Percentiles rank a stretch among this genome's conserved stretches.
Conservation (phyloP, 2,329 filamentous ascomycete species). For the Colletotrichum aenigma region DNA sequence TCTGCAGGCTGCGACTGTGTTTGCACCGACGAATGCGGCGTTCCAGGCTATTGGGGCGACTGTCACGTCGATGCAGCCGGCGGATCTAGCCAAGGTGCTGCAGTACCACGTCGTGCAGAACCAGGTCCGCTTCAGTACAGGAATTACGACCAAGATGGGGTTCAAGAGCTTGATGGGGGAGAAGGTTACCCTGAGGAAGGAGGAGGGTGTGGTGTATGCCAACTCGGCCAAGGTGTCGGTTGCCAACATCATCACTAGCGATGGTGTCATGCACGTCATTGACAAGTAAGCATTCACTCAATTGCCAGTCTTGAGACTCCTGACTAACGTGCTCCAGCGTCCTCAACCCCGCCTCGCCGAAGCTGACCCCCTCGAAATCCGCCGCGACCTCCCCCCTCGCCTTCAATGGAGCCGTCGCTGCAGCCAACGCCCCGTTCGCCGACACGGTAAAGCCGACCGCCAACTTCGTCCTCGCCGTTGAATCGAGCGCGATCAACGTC, state of each 20-base stretch:
- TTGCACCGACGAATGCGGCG: slow-evolving; percentile 65
- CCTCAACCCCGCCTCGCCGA: slow-evolving; percentile 35
- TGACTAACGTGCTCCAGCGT: slow-evolving; percentile 29
- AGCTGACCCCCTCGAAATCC: slow-evolving; percentile 30
- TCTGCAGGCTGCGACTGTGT: slow-evolving; percentile 53
- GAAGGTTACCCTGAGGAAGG: slow-evolving; percentile 41
- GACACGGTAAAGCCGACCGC: slow-evolving; percentile 44
- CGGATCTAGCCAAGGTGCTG: slow-evolving; percentile 57
- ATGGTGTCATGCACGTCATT: slow-evolving; percentile 63
- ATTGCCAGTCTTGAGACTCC: too few species aligned
- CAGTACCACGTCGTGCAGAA: slow-evolving; percentile 67
- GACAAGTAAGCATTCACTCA: slow-evolving; percentile 63
- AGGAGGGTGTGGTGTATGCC: slow-evolving; percentile 49
- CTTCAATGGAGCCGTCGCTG: slow-evolving; percentile 56
- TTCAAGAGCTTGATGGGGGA: slow-evolving; percentile 33
- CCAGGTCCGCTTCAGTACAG: slow-evolving; percentile 37
- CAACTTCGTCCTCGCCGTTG: slow-evolving; percentile 25
- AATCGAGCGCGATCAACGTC: slow-evolving; percentile 22
- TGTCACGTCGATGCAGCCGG: slow-evolving; percentile 47
- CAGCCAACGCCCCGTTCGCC: slow-evolving; percentile 56
- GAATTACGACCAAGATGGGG: slow-evolving; percentile 16
- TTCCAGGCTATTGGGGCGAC: slow-evolving; percentile 61
- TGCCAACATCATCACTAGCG: slow-evolving; percentile 57
- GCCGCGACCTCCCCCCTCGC: slow-evolving; percentile 52
- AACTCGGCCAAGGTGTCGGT: slow-evolving; percentile 56